Evolutionary conservation across 2,329 filamentous ascomycete species (phyloP).

Genomic region (Cladosporium sp.): DNA sequence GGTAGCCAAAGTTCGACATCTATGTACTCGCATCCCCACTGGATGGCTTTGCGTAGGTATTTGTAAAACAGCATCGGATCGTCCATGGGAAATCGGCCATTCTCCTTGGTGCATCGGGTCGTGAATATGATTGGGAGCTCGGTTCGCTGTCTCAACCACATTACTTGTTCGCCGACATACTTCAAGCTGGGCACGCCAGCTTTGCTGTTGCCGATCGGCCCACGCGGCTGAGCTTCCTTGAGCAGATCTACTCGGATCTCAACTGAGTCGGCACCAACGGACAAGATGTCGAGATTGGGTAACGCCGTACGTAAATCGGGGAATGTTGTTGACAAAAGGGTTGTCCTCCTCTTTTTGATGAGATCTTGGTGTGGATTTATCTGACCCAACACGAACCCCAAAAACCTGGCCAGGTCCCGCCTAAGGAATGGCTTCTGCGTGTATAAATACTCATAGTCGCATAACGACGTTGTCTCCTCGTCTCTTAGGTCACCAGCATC

Average conservation of each 20-base stretch:
- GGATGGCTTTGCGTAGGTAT: constrained; percentile 77
- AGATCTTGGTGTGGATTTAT: constrained; percentile 73
- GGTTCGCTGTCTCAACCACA: constrained; percentile 76
- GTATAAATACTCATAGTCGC: constrained; percentile 86
- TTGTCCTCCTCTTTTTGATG: constrained; percentile 72
- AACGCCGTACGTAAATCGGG: constrained; percentile 78
- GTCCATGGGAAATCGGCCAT: constrained; percentile 80
- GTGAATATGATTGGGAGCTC: constrained; percentile 90
- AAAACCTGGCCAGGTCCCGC: constrained; percentile 71
- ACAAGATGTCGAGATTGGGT: constrained; percentile 80
- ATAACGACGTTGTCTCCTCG: constrained; percentile 57
- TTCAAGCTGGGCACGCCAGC: constrained; percentile 65
- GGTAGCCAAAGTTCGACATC: constrained; percentile 87
- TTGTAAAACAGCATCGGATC: constrained; percentile 69
- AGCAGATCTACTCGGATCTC: constrained; percentile 81
- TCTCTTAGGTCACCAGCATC: constrained; percentile 59
- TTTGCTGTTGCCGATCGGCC: constrained; percentile 48
- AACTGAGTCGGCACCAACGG: constrained; percentile 79
- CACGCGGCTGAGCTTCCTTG: constrained; percentile 64
- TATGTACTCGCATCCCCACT: constrained; percentile 87
- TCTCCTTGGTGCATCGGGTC: constrained; percentile 74
- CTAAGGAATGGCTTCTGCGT: constrained; percentile 67
- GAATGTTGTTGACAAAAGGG: constrained; percentile 84
- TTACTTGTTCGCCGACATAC: constrained; percentile 82
- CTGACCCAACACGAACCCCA: constrained; percentile 75